Conservation (phyloP, 768 basidiomycete species). For the Boletus huronensis region DNA sequence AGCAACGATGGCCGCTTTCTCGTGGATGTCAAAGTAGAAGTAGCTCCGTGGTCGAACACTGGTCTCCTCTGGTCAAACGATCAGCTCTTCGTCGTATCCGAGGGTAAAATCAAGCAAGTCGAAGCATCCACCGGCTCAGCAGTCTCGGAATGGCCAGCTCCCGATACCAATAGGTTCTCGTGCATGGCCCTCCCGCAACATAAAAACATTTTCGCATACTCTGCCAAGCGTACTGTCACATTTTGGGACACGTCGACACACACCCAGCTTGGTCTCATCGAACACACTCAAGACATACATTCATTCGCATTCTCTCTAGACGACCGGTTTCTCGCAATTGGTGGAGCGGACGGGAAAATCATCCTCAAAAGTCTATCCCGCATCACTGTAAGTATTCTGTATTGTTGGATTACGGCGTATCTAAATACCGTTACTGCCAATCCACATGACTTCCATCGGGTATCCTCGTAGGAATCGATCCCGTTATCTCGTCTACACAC, state of each 20-base stretch:
- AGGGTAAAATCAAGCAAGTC: neutral
- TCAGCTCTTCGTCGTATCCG: neutral
- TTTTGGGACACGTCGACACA: slow-evolving; percentile 6
- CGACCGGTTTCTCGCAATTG: neutral
- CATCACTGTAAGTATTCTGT: neutral
- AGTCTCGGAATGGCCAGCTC: neutral
- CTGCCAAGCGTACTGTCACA: neutral
- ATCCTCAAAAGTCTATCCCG: neutral
- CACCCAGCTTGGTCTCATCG: neutral
- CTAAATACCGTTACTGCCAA: neutral
- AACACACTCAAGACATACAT: neutral
- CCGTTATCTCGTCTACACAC: no score
- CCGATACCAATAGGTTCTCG: accelerated
- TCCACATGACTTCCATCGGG: no score
- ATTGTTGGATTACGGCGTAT: neutral
- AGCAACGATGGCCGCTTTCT: no score
- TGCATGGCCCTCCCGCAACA: neutral
- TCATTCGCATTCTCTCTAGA: neutral
- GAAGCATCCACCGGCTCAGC: neutral
- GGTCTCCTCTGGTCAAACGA: no score
- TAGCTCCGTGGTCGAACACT: no score
- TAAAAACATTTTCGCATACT: neutral
- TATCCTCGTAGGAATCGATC: no score
- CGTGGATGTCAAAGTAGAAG: no score
- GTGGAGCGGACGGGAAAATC: neutral